A percentile compares a stretch with the other conserved stretches of the same genome.
Conservation (phyloP, 805 yeast genomes). For the Schizosaccharomyces cryophilus region DNA sequence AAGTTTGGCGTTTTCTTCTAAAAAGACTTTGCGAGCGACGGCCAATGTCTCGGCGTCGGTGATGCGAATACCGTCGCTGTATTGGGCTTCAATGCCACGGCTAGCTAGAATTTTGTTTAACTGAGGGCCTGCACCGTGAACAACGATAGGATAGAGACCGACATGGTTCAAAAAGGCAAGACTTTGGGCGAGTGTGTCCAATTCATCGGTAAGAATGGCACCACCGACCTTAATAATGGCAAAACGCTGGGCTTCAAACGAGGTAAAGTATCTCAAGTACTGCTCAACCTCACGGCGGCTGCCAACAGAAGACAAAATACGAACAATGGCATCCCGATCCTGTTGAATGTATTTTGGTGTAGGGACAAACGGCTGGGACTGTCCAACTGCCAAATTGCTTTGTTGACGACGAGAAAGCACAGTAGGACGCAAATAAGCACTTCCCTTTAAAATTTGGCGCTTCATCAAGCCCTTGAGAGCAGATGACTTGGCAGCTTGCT, state of each 20-base stretch:
- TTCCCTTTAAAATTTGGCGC: background rate
- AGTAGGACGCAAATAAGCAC: background rate
- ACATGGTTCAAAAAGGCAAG: constrained; percentile 90
- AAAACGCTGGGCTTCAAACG: constrained; percentile 79
- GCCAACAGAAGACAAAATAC: constrained; percentile 81
- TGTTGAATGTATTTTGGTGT: background rate
- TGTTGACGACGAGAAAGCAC: background rate
- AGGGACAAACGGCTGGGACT: background rate
- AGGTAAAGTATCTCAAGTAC: constrained; percentile 83
- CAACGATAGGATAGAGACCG: constrained; percentile 85
- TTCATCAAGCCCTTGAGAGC: background rate
- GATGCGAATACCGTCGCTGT: constrained; percentile 87
- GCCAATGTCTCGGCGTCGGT: constrained; percentile 88
- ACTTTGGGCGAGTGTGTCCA: constrained; percentile 83
- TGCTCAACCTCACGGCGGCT: constrained; percentile 96
- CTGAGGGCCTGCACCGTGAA: constrained; percentile 98
- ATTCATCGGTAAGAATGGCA: constrained; percentile 76
- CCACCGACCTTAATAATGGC: constrained; percentile 99
- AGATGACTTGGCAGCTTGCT: background rate
- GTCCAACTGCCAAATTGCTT: background rate
- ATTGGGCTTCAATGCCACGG: constrained; percentile 87
- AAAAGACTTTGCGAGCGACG: constrained; percentile 82
- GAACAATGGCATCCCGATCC: constrained; percentile 31
- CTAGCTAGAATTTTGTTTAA: constrained; percentile 80
- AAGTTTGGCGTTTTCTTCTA: constrained; percentile 81